Evolutionary conservation across 1,139 yeast species (phyloP), one percentile per base, ranked within the genome.

Genomic region (Geotrichum carabidarum): DNA sequence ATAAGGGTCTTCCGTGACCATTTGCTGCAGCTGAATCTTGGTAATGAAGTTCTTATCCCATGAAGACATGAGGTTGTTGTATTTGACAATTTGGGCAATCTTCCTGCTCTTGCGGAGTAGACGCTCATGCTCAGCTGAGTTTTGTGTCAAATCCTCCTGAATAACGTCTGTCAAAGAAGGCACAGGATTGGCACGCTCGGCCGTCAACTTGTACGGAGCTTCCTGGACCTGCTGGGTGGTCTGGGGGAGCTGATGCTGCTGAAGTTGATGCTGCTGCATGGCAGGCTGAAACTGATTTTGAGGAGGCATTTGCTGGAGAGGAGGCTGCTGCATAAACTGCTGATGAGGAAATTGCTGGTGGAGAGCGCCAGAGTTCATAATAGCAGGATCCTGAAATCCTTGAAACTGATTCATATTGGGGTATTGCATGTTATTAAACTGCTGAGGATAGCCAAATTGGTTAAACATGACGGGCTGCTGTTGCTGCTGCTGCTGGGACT

Each of bases 1-100:
- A 70, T 87, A 89, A 9, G 99, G 99, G 70, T 94, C 99, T 57
- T 91, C 98, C 17, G 97, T 87, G 47, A 93, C 97, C 71, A 93
- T 86, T 68, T 91, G 97, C 48, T 96, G 90, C 61, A 93, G 78
- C 72, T 94, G 99, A 68, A 91, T 86, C 68, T 97, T 80, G 50
- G 96, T 88, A 53, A 93, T 93, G 66, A 89, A 90, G 72, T 91
- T 96, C 74, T 91, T 91, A 70, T 93, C 99, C 74, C 91, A 87
- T 58, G 96, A 95, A 63, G 91, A 88, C 99, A 93, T 93, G 61
- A 93, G 82, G 58, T 97, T 97, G 31, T 95, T 86, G 72, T 85
- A 87, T 66, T 82, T 84, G 71, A 87, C 79, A 63, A 89, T 87
- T 61, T 86, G 80, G 37, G 85, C 82, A 43, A 86, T 91, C 69